A percentile compares a stretch with the other conserved stretches of the same genome.
phyloP scores from a whole-genome alignment of 2,329 filamentous ascomycete species.

The Ophiostoma populinum region DNA sequence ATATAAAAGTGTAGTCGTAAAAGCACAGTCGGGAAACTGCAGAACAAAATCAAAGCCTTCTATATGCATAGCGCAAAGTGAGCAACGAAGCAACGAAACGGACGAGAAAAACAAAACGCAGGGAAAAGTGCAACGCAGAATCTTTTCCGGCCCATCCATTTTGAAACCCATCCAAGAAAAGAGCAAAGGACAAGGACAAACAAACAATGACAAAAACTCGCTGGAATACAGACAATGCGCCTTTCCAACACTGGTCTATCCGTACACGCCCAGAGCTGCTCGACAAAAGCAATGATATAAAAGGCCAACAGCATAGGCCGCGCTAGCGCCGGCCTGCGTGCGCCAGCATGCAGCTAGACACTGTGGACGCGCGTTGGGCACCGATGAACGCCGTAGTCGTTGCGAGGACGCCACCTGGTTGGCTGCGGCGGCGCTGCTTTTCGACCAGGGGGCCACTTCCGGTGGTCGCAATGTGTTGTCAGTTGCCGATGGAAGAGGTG shows the following conservation, averaged over 20 bases:
- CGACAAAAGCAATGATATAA: not conserved
- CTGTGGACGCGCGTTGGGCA: slow-evolving; percentile 7
- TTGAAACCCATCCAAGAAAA: not conserved
- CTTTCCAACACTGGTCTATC: not conserved
- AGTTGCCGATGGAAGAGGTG: not conserved
- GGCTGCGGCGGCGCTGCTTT: not conserved
- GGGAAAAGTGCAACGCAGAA: not conserved
- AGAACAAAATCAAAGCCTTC: slow-evolving; percentile 3
- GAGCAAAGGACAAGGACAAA: not conserved
- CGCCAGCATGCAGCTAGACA: slow-evolving; percentile 1
- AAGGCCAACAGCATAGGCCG: not conserved
- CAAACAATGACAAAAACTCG: not conserved
- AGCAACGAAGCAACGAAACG: not conserved
- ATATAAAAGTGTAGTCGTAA: not conserved
- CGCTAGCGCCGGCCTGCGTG: slow-evolving; percentile 8
- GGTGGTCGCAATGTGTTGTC: slow-evolving; percentile 5
- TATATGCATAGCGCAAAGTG: slow-evolving; percentile 9
- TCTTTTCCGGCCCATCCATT: slow-evolving; percentile 3
- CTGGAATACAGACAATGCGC: not conserved
- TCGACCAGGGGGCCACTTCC: not conserved
- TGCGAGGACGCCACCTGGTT: not conserved
- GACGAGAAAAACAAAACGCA: not conserved
- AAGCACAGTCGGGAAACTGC: too few species aligned
- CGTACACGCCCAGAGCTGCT: not conserved
- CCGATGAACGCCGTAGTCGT: not conserved